These are phyloP conservation scores for Calendula officinalis DNA, from an alignment of 129 eudicot species.

Conservation along the genomic window DNA sequence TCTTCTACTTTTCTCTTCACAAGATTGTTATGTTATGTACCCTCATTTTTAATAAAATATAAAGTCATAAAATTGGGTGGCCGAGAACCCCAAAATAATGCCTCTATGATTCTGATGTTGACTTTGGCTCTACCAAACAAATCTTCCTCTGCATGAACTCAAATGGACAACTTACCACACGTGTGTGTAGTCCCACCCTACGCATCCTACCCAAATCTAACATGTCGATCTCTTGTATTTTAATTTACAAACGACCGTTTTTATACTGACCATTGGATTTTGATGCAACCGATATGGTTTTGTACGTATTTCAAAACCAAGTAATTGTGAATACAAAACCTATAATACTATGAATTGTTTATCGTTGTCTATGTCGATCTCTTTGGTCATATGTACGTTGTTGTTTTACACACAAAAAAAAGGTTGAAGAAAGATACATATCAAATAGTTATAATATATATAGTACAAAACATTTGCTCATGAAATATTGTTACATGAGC, in stretches of 20 bases:
- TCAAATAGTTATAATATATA: background rate
- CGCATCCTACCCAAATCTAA: constrained; percentile 28
- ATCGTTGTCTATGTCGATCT: no score
- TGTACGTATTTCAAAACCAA: background rate
- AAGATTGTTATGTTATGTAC: background rate
- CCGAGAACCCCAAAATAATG: constrained; percentile 49
- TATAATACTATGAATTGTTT: background rate
- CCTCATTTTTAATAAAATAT: constrained; percentile 7
- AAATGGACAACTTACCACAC: constrained; percentile 59
- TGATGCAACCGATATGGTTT: background rate
- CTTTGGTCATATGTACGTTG: no score
- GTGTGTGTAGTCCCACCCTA: constrained; percentile 41
- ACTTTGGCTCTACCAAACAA: constrained; percentile 47
- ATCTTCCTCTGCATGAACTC: constrained; percentile 41
- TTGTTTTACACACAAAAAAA: no score
- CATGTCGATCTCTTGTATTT: constrained; percentile 19
- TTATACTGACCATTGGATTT: background rate
- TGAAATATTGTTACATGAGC: no score
- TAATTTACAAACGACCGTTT: background rate
- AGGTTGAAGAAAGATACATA: background rate
- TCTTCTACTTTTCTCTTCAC: background rate
- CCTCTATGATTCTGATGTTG: constrained; percentile 74
- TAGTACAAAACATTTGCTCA: no score
- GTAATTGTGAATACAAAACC: background rate
- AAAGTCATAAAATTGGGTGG: constrained; percentile 32